Evolutionary conservation across 352 stramenopile genomes (phyloP).

Genomic region (Phytophthora cryptogea): DNA sequence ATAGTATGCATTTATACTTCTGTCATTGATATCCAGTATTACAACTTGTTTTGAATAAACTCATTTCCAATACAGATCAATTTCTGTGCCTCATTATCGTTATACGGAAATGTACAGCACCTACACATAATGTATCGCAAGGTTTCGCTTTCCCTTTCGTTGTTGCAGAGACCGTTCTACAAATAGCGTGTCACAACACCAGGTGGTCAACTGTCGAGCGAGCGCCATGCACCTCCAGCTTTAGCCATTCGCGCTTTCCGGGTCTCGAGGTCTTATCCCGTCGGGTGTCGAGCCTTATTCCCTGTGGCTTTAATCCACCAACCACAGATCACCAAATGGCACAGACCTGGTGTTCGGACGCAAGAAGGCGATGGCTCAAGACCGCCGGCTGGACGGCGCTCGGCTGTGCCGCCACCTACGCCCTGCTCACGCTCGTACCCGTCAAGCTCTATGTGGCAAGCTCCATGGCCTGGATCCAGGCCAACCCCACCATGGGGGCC

Average conservation of each 20-base stretch:
- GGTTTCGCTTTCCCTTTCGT: conserved; percentile 4
- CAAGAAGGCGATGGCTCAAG: conserved; percentile 37
- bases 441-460: conserved; percentile 43
- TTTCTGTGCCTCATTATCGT: neutral
- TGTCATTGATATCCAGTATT: no score
- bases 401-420: conserved; percentile 9
- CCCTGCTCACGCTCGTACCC: conserved; percentile 40
- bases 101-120: neutral
- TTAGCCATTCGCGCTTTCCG: conserved; percentile 12
- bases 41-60: no score
- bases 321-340: conserved; percentile 19
- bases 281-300: conserved; percentile 16
- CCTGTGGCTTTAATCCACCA: conserved; percentile 11
- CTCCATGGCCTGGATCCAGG: conserved; percentile 53
- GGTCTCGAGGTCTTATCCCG: conserved; percentile 16
- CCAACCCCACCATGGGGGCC: conserved; percentile 44
- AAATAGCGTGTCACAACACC: conserved; percentile 27
- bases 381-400: conserved; percentile 14
- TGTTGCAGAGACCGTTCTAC: conserved; percentile 18
- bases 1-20: no score
- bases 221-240: conserved; percentile 31
- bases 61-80: no score
- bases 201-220: conserved; percentile 14
- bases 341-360: conserved; percentile 3
- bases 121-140: conserved; percentile 5